Base-by-base conservation (phyloP, 2,329 filamentous ascomycete genomes). In the Cladosporium sp. region DNA sequence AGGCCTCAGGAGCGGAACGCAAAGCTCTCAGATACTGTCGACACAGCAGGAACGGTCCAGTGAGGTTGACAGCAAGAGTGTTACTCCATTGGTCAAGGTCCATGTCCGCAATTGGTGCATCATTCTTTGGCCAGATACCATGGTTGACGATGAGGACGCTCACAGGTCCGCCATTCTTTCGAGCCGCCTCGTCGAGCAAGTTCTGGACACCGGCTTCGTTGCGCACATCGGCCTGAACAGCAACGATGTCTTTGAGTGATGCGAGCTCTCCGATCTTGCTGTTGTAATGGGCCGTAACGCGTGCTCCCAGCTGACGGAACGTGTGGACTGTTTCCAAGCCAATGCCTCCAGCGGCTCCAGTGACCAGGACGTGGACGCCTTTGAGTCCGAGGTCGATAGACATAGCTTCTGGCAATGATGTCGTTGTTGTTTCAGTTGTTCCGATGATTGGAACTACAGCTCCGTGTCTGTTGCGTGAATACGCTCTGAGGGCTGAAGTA, bases 101-200 rank as follows among this genome's bases (percentile, higher is more conserved):
- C 66, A 70, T 68, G 37, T 68, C 66, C 10, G 60, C 65, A 24
- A 70, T 65, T 8, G 58, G 59, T 2, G 63, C 60, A 55, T 62
- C 45, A 17, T 65, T 63, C 17, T 50, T 62, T 2, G 66, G 65
- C 64, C 65, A 68, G 25, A 69, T 61, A 8, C 66, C 74, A 42
- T 74, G 73, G 57, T 75, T 75, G 58, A 75, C 72, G 40, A 75
- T 67, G 2, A 76, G 68, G 4, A 74, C 70, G 61, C 73, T 70
- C 3, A 75, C 71, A 12, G 66, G 63, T 28, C 65, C 65, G 7
- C 61, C 63, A 57, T 75, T 73, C 44, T 72, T 65, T n/a, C 60
- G 59, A 1, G 64, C 64, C 3, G 73, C 74, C 37, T 68, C 58
- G 5, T 59, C 28, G 3, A 69, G 67, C 20, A 72, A 66, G 3